Base-by-base conservation (phyloP, 345 rosid genomes). In the Syzygium aromaticum region DNA sequence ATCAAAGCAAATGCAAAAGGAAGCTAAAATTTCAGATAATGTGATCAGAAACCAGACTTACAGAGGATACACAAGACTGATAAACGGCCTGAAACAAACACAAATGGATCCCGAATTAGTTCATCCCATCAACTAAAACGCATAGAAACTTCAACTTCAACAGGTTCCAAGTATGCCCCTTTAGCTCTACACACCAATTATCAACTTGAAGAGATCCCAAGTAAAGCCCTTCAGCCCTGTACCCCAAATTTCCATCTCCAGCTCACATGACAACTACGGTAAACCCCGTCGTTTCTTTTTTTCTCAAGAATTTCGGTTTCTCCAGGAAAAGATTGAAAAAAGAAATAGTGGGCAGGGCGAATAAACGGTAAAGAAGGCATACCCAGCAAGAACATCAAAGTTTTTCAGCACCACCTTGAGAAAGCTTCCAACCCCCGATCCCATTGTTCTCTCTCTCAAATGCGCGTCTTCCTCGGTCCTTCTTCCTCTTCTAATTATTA, bases 301-400 rank as follows among this genome's bases (percentile, higher is more conserved):
- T 4, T 10, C 3, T 30, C 82, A 73, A 38, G 82, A 73, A 38
- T 73, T 73, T 33, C 11, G 82, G 82, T 19, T 38, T 73, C 21
- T 6, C 21, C 38, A 63, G 86, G 84, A 52, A 23, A 52, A 54
- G 19, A 17, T 43, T 6, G 22, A 30, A 14, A 14, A 25, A 51
- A 85, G 54, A 38, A 40, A 2, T 40, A 33, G 63, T 22, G 86
- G 84, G 67, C 3, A 82, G 40, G 53, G n/a, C 11, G 28, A 53
- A 23, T 73, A 85, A 51, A 49, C n/a, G 30, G 61, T 52, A 86
- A 78, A 52, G 61, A 63, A 28, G 49, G 63, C 87, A 53, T 89
- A 96, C 98, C 98, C 97, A 92, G 98, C 97, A 93, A 96, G 96
- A 92, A 96, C 95, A 90, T 96, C 99, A 54, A 95, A 94, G 94